Conservation (phyloP, 352 stramenopile species). For the Hyaloperonospora brassicae region DNA sequence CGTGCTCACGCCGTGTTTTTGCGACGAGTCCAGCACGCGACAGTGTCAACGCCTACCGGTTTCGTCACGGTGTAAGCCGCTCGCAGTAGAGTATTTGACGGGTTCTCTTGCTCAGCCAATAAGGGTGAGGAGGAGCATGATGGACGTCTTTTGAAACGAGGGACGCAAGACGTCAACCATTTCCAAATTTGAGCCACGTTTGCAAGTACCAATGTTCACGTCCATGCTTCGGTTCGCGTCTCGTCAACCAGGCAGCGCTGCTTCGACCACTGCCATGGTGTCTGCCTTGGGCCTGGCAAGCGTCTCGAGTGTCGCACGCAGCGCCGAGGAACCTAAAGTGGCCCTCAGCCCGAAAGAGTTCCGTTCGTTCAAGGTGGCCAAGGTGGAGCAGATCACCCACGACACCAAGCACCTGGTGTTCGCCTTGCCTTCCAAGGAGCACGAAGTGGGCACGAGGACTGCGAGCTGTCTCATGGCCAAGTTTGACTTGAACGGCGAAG, state of each 20-base stretch:
- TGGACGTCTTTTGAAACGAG: conserved; percentile 11
- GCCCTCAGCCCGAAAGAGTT: conserved; percentile 54
- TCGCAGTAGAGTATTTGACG: not conserved
- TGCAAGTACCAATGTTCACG: conserved; percentile 22
- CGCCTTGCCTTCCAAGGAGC: conserved; percentile 40
- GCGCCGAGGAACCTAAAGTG: conserved; percentile 34
- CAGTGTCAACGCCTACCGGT: too few species aligned
- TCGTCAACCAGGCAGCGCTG: conserved; percentile 13
- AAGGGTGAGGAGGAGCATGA: conserved; percentile 1
- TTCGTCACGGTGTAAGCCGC: too few species aligned
- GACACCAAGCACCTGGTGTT: conserved; percentile 59
- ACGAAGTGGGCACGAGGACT: conserved; percentile 58
- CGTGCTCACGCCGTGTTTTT: conserved; percentile 8
- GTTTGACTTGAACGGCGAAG: conserved; percentile 48
- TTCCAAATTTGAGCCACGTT: conserved; percentile 5
- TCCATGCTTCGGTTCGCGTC: conserved; percentile 21
- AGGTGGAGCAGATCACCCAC: conserved; percentile 52
- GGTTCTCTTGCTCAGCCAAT: conserved; percentile 9
- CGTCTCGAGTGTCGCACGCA: conserved; percentile 21
- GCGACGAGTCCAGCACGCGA: too few species aligned
- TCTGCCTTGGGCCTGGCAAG: conserved; percentile 28
- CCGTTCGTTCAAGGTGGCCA: conserved; percentile 52
- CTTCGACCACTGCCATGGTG: conserved; percentile 25
- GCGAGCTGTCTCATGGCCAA: conserved; percentile 60
- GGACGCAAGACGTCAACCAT: conserved; percentile 10